A percentile compares a stretch with the other conserved stretches of the same genome.
Conservation (phyloP, 2,329 filamentous ascomycete species). For the Sporothrix brasiliensis region DNA sequence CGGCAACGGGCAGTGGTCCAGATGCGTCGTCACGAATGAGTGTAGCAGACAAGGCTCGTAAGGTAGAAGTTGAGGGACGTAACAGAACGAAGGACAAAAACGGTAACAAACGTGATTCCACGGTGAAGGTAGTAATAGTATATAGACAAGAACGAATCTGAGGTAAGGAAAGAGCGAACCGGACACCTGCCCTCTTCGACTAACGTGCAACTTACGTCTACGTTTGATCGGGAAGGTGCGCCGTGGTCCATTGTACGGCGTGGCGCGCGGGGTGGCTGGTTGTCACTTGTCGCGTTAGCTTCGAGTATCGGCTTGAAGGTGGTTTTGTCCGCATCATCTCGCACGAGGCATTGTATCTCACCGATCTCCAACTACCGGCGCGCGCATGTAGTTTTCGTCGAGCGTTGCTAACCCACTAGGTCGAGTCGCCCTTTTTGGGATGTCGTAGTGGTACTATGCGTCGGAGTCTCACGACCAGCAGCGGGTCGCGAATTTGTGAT, state of each 20-base stretch:
- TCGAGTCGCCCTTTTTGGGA: neutral
- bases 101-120: neutral
- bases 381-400: neutral
- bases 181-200: neutral
- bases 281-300: conserved; percentile 10
- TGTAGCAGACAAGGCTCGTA: too few relatives aligned
- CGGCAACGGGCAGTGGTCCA: too few relatives aligned
- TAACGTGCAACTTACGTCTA: conserved; percentile 26
- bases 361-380: neutral
- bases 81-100: too few relatives aligned
- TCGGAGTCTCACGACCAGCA: neutral
- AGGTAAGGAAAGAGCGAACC: neutral
- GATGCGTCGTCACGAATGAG: neutral
- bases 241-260: conserved; percentile 21
- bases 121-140: neutral
- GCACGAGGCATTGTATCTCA: neutral
- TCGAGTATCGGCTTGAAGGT: neutral
- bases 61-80: neutral
- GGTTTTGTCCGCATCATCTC: neutral
- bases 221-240: conserved; percentile 6
- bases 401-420: neutral
- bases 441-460: neutral
- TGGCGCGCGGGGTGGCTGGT: neutral
- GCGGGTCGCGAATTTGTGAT: neutral
- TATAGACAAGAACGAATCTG: neutral